Conservation (phyloP, 2,329 filamentous ascomycete genomes). For the Sarocladiaceae sp. region DNA sequence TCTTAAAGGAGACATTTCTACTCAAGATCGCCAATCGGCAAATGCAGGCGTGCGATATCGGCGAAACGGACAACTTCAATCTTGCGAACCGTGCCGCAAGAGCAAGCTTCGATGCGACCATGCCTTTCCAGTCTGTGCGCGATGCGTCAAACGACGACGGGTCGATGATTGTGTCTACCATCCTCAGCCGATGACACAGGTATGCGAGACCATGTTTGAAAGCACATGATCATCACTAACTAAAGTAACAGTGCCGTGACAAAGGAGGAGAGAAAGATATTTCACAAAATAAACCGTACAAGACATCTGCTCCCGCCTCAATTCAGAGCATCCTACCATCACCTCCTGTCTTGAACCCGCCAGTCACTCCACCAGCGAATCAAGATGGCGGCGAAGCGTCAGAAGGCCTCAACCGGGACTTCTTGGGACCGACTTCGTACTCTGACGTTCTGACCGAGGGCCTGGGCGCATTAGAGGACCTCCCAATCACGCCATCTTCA, state of each 20-base stretch:
- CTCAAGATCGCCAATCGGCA: too few relatives aligned
- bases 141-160: neutral
- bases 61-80: neutral
- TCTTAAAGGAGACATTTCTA: too few relatives aligned
- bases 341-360: too few relatives aligned
- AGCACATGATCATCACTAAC: neutral
- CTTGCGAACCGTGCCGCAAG: conserved; percentile 1
- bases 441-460: neutral
- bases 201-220: neutral
- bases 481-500: neutral
- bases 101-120: conserved; percentile 1
- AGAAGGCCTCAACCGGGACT: neutral
- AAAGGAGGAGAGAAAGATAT: neutral
- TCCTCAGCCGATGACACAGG: neutral
- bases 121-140: neutral
- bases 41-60: neutral
- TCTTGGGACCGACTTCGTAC: neutral
- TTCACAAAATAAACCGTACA: neutral
- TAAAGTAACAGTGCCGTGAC: neutral
- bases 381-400: neutral
- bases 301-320: neutral
- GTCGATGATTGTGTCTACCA: conserved; percentile 1
- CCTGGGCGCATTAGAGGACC: neutral
- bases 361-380: too few relatives aligned
- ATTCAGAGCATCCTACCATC: too few relatives aligned